phyloP scores from a whole-genome alignment of 2,329 filamentous ascomycete species.

The Bipolaris bicolor region DNA sequence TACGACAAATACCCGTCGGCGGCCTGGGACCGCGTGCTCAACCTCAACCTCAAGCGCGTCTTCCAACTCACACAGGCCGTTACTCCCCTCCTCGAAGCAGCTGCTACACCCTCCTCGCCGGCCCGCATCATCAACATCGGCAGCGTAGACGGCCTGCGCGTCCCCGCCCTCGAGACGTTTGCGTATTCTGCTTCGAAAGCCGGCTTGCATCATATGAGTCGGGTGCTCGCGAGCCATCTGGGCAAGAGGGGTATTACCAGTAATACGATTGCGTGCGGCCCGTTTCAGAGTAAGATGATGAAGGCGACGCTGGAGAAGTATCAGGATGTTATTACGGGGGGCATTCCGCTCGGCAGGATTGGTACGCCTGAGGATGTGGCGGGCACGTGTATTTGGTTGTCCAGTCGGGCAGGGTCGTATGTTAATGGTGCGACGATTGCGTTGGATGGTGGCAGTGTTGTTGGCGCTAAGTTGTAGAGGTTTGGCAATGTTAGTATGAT shows the following conservation, averaged over 20 bases:
- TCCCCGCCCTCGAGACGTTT: slow-evolving; percentile 64
- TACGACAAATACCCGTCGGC: slow-evolving; percentile 63
- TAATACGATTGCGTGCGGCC: slow-evolving; percentile 75
- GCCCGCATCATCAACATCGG: slow-evolving; percentile 70
- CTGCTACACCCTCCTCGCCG: slow-evolving; percentile 53
- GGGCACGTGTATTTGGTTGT: slow-evolving; percentile 72
- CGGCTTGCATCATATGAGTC: slow-evolving; percentile 67
- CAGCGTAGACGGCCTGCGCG: slow-evolving; percentile 66
- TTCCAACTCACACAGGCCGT: slow-evolving; percentile 70
- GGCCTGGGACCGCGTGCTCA: slow-evolving; percentile 64
- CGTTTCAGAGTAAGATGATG: slow-evolving; percentile 76
- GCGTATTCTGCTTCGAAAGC: slow-evolving; percentile 68
- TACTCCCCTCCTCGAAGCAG: slow-evolving; percentile 66
- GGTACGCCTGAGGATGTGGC: slow-evolving; percentile 72
- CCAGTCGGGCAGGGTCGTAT: slow-evolving; percentile 66
- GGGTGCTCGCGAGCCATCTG: slow-evolving; percentile 68
- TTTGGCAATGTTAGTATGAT: neutral
- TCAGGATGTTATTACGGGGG: slow-evolving; percentile 60
- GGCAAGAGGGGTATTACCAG: slow-evolving; percentile 66
- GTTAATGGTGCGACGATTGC: slow-evolving; percentile 54
- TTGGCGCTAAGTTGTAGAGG: slow-evolving; percentile 45
- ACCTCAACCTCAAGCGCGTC: slow-evolving; percentile 66
- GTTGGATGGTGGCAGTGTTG: slow-evolving; percentile 50
- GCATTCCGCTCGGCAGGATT: slow-evolving; percentile 71
- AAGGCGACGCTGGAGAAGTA: slow-evolving; percentile 68